Evolutionary conservation across 495 filamentous ascomycete genomes (phyloP), one percentile per base, ranked within the genome.

Genomic region (Apodospora peruviana): DNA sequence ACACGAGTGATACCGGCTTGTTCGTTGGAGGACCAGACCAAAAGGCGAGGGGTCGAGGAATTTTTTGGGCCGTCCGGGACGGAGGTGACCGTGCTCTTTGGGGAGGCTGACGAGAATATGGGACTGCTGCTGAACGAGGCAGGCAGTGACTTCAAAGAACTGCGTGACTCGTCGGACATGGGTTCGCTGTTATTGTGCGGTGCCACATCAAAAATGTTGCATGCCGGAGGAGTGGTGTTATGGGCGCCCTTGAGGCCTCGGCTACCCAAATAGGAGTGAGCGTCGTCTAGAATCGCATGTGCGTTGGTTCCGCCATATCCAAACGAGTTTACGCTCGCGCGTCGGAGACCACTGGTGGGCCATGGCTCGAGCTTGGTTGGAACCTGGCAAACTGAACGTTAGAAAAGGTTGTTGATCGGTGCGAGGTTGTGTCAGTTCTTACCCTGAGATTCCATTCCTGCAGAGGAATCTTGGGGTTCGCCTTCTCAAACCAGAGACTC

Each of bases 401-500:
- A 36, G 32, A 7, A 2, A 2, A 3, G 5, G 32, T 36, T 36
- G 32, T 43, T 18, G 58, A 19, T 25, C 53, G 57, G 21, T 54
- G 56, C 5, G 56, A 46, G 4, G 46, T 8, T 14, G 19, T 23
- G 18, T n/a, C n/a, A n/a, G n/a, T n/a, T n/a, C n/a, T n/a, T n/a
- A n/a, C n/a, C n/a, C n/a, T 21, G 12, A 47, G 35, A 17, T 47
- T 47, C 45, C 45, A 47, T 19, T 46, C 17, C 23, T 40, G 17
- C 4, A 21, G 17, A 45, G 23, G 64, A 17, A 70, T 65, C 12
- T 56, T 61, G 0, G 75, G 66, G 24, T 79, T 84, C 0, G 71
- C 50, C 5, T 67, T 68, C 11, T 75, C 62, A 38, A 81, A 71
- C 2, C 62, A 60, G 5, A 74, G 51, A 41, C 64, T 68, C 4